These are phyloP conservation scores for Candida rishiriensis DNA, from an alignment of 805 yeast genomes.

Conservation along the genomic window DNA sequence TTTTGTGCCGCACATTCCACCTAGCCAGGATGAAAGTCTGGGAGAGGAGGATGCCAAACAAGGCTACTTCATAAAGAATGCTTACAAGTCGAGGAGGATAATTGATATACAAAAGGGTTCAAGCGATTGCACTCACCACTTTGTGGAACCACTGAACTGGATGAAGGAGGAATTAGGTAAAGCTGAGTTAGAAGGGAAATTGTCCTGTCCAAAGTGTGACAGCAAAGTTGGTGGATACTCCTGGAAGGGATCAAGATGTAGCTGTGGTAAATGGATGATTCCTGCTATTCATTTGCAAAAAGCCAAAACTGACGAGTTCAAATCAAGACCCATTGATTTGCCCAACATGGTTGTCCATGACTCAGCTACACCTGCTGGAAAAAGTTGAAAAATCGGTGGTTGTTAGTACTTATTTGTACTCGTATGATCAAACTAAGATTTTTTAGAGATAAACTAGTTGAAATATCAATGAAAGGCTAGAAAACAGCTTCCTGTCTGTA, in stretches of 20 bases:
- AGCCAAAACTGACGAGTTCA: slow-evolving; percentile 72
- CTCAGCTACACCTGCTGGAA: too few relatives aligned
- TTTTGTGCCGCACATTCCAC: slow-evolving; percentile 62
- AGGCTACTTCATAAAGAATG: slow-evolving; percentile 59
- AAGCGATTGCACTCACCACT: slow-evolving; percentile 72
- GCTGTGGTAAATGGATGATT: slow-evolving; percentile 93
- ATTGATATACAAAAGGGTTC: slow-evolving; percentile 55
- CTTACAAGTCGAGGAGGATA: slow-evolving; percentile 57
- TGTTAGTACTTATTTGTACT: too few relatives aligned
- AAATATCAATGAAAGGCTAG: too few relatives aligned
- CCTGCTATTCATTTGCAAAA: slow-evolving; percentile 84
- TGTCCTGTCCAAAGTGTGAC: slow-evolving; percentile 78
- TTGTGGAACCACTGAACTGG: slow-evolving; percentile 88
- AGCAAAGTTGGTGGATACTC: slow-evolving; percentile 86
- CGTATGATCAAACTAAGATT: too few relatives aligned
- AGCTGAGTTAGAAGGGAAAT: slow-evolving; percentile 82
- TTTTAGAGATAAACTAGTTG: too few relatives aligned
- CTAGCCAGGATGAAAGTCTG: slow-evolving; percentile 40
- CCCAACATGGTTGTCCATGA: slow-evolving; percentile 2
- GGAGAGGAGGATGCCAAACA: slow-evolving; percentile 54
- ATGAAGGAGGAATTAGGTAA: slow-evolving; percentile 75
- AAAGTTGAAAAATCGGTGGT: too few relatives aligned
- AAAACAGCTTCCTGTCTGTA: too few relatives aligned
- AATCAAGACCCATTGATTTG: slow-evolving; percentile 1
- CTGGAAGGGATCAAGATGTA: slow-evolving; percentile 93